phyloP scores from a whole-genome alignment of 805 yeast genomes.

The Yueomyces sp. region DNA sequence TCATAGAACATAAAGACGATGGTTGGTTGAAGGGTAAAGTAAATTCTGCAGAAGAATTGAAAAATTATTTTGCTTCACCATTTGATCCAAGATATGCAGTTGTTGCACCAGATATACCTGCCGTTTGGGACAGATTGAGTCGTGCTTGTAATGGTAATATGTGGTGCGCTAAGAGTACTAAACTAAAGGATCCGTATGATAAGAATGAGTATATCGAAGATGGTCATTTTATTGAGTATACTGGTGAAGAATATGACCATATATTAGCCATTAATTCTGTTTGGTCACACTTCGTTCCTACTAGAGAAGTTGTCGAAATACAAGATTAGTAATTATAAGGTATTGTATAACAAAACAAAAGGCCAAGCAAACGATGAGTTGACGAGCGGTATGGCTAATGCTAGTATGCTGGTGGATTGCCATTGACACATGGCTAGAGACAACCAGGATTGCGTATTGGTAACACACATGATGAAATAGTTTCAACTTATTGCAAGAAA shows the following conservation, averaged over 20 bases:
- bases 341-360: not conserved
- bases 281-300: not conserved
- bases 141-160: constrained; percentile 1
- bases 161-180: constrained; percentile 1
- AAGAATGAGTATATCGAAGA: not conserved
- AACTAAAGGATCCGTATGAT: not conserved
- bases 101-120: not conserved
- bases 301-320: not conserved
- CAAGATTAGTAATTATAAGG: not conserved
- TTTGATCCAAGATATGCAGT: not conserved
- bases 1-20: constrained; percentile 1
- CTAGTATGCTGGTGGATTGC: no score
- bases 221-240: not conserved
- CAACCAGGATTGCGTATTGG: no score
- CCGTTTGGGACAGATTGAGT: not conserved
- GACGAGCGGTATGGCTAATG: no score
- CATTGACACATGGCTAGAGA: no score
- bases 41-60: not conserved
- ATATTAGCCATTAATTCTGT: not conserved
- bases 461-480: no score
- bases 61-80: not conserved
- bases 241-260: not conserved
- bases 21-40: not conserved
- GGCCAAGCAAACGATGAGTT: no score
- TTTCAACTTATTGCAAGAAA: no score